A percentile compares a stretch with the other conserved stretches of the same genome.
phyloP scores from a whole-genome alignment of 768 basidiomycete genomes.

The Leccinum longicurvipes region DNA sequence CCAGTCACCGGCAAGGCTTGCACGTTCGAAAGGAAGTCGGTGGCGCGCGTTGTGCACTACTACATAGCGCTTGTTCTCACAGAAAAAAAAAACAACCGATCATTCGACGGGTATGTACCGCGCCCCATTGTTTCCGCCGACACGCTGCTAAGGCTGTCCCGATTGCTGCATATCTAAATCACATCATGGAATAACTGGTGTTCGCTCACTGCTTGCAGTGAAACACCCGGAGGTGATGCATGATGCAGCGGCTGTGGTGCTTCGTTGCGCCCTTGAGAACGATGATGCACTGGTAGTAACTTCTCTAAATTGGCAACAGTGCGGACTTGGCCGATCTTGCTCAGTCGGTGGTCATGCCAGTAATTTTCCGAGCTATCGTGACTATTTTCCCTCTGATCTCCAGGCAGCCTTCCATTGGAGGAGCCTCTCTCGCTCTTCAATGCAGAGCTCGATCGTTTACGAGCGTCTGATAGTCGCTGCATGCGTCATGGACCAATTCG shows the following conservation, averaged over 20 bases:
- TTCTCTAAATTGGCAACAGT: neutral
- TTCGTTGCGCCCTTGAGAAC: neutral
- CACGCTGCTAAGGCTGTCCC: neutral
- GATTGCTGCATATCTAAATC: neutral
- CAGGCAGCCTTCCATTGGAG: neutral
- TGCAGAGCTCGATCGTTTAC: neutral
- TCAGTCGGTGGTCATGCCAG: neutral
- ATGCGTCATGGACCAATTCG: neutral
- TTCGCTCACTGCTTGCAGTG: neutral
- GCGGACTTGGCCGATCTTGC: neutral
- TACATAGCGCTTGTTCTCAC: constrained; percentile 2
- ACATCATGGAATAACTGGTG: neutral
- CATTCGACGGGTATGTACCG: neutral
- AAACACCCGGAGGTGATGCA: neutral
- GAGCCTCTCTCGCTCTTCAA: neutral
- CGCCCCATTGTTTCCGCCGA: neutral
- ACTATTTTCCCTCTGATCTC: neutral
- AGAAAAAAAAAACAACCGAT: neutral
- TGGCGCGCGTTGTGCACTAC: neutral
- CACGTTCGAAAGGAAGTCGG: neutral
- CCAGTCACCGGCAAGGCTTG: neutral
- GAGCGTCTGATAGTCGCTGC: neutral
- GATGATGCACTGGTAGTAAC: too few relatives aligned
- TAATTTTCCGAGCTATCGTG: neutral
- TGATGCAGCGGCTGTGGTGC: neutral